Percentiles rank a stretch among this genome's conserved stretches.
Conservation (phyloP, 345 rosid species). For the Linum lewisii region DNA sequence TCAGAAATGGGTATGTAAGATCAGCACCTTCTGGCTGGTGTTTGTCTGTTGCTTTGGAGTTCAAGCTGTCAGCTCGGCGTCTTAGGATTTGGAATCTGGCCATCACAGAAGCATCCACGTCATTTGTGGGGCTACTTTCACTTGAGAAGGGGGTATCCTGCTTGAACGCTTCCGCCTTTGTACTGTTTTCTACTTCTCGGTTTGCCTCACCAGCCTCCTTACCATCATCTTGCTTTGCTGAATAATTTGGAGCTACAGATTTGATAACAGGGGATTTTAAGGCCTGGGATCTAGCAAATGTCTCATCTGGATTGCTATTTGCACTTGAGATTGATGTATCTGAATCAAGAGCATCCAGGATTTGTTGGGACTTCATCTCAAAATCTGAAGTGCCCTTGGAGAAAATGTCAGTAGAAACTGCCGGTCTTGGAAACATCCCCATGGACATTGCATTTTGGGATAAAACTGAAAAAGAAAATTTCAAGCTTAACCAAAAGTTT, state of each 20-base stretch:
- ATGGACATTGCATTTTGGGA: background rate
- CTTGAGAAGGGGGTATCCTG: conserved; percentile 12
- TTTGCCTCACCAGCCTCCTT: conserved; percentile 21
- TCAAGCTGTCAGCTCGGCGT: conserved; percentile 21
- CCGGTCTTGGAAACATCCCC: background rate
- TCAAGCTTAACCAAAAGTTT: conserved; percentile 1
- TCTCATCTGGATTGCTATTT: background rate
- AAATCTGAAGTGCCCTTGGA: background rate
- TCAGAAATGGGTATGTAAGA: conserved; percentile 14
- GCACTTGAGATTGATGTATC: background rate
- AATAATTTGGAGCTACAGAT: background rate
- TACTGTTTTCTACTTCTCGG: conserved; percentile 17
- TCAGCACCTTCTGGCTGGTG: conserved; percentile 13
- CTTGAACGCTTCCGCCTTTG: conserved; percentile 3
- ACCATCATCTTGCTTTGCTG: conserved; percentile 9
- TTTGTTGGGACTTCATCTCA: background rate
- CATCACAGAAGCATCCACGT: conserved; percentile 31
- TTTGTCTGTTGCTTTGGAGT: conserved; percentile 15
- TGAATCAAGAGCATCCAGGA: background rate
- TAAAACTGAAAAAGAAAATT: conserved; percentile 11
- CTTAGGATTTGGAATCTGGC: conserved; percentile 37
- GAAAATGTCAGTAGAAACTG: background rate
- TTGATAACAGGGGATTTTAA: background rate
- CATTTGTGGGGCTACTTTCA: conserved; percentile 11
- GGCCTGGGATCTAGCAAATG: background rate